Evolutionary conservation across 768 basidiomycete genomes (phyloP), one percentile per base, ranked within the genome.

Genomic region (Phaeolepiota aurea): DNA sequence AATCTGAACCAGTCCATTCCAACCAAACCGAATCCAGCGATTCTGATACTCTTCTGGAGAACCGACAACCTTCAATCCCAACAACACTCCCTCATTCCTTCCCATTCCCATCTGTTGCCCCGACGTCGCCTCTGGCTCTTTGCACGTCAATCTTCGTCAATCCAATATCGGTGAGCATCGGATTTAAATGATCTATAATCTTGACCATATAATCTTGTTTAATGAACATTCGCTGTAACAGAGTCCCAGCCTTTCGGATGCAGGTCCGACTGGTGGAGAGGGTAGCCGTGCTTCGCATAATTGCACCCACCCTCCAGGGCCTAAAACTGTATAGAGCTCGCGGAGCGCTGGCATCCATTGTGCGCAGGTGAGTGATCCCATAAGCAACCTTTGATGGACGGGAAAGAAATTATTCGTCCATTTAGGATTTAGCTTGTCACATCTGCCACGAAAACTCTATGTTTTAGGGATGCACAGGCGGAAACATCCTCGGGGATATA

Each of bases 371-470:
- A 44, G 35, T n/a, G 16, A 36, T 3, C 28, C 31, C n/a, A 44
- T 32, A n/a, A 44, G 43, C n/a, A 44, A 37, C n/a, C 43, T 36
- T 32, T 44, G 43, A 14, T 44, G 35, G 19, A 39, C 43, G 14
- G 39, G 21, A 11, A 37, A 32, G 21, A 44, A 44, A 15, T 20
- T 32, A 18, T 33, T 23, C 10, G 37, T 32, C 43, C 43, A 44
- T 25, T 44, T 16, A 3, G n/a, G 10, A 9, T 36, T 36, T 18
- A 44, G 37, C 7, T 32, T 32, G 13, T 21, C 21, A 11, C 33
- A 36, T 7, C 37, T 38, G 16, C 33, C 28, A 3, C 19, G 37
- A 28, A 28, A 44, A 44, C 20, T 15, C 38, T 32, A 44, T 44
- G 37, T 39, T 44, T 16, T 25, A 5, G 3, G 37, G 43, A 12